phyloP scores from a whole-genome alignment of 1,139 yeast genomes.

The Starmera stellimalicola region DNA sequence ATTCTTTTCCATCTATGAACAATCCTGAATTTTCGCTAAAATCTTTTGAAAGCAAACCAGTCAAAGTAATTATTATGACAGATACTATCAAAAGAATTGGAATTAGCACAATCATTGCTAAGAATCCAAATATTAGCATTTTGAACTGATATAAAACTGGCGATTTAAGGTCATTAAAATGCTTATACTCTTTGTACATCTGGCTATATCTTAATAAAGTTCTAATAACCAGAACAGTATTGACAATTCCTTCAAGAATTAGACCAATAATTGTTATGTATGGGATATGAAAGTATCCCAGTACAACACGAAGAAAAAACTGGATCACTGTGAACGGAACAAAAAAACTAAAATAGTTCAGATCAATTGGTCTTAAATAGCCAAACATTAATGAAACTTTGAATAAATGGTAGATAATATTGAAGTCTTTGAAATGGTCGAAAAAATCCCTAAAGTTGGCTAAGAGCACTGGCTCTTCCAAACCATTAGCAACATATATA shows the following conservation, averaged over 20 bases:
- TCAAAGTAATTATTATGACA: background rate
- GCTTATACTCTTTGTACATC: background rate
- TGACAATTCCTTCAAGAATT: no score
- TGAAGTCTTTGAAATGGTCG: background rate
- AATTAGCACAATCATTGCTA: background rate
- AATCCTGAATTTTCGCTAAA: background rate
- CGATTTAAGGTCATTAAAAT: background rate
- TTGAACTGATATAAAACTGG: background rate
- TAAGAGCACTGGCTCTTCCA: background rate
- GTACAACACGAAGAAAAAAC: background rate
- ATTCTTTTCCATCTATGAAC: background rate
- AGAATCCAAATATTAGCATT: background rate
- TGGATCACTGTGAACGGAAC: background rate
- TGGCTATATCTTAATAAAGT: background rate
- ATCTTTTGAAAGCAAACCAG: background rate
- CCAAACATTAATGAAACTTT: background rate
- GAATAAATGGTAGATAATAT: background rate
- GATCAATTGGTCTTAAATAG: background rate
- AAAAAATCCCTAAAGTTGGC: background rate
- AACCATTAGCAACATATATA: background rate
- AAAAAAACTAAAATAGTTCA: background rate
- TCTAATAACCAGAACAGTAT: background rate
- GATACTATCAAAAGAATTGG: background rate
- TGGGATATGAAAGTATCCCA: background rate
- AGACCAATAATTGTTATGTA: background rate